These are phyloP conservation scores for Aphanomyces cochlioides DNA, from an alignment of 352 stramenopile genomes.

Conservation along the genomic window DNA sequence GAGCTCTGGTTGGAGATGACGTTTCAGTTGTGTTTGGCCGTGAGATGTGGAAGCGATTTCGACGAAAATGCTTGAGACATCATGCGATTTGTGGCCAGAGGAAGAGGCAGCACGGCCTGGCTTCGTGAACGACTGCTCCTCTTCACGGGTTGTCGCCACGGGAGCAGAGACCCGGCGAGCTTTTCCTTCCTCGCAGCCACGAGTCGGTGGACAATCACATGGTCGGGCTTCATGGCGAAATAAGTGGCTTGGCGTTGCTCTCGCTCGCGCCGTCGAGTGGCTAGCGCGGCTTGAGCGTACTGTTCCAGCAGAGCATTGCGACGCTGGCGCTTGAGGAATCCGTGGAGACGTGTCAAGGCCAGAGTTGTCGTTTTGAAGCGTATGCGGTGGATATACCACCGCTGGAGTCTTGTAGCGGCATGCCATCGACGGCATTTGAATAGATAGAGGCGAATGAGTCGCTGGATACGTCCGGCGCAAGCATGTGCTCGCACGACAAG, in stretches of 20 bases:
- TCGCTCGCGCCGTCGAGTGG: background rate
- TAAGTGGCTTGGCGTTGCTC: conserved; percentile 18
- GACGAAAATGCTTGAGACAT: background rate
- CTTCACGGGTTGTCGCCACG: background rate
- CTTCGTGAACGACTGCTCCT: background rate
- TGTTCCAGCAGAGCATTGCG: conserved; percentile 16
- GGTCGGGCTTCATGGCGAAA: conserved; percentile 24
- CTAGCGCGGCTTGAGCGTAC: conserved; percentile 5
- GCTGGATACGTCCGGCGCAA: background rate
- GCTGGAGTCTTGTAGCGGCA: conserved; percentile 6
- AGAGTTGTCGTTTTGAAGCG: background rate
- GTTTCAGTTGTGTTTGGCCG: background rate
- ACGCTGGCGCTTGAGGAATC: conserved; percentile 19
- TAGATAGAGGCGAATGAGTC: conserved; percentile 18
- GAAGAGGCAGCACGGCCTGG: conserved; percentile 2
- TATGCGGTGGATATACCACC: conserved; percentile 5
- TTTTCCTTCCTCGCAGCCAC: conserved; percentile 21
- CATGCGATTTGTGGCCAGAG: conserved; percentile 9
- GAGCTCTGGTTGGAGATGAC: too few relatives aligned
- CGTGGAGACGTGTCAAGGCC: background rate
- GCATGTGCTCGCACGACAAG: conserved; percentile 19
- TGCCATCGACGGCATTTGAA: conserved; percentile 24
- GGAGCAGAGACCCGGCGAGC: background rate
- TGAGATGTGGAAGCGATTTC: background rate
- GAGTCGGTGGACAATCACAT: conserved; percentile 27